Evolutionary conservation across 371 early-diverging fungal genomes (phyloP).

Genomic region (Syncephalastrum racemosum): DNA sequence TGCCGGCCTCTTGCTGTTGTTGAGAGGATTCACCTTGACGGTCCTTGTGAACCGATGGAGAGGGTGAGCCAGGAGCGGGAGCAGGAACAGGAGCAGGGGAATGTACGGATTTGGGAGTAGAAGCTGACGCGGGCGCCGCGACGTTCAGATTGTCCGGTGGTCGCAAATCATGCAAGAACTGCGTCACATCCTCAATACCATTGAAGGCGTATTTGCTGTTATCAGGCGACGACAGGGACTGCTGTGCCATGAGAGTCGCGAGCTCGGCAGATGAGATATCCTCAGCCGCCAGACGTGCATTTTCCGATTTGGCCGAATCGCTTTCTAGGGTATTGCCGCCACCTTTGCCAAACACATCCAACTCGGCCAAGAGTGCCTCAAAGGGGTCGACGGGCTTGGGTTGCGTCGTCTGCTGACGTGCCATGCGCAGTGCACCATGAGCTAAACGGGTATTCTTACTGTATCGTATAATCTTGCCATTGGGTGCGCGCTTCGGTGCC

Average conservation of each 20-base stretch:
- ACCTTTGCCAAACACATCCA: slow-evolving; percentile 7
- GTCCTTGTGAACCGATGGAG: too few species aligned
- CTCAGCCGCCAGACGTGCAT: background rate
- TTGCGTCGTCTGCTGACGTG: slow-evolving; percentile 20
- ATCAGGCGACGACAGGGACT: slow-evolving; percentile 15
- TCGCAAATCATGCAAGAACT: too few species aligned
- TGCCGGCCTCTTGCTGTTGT: background rate
- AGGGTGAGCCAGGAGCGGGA: too few species aligned
- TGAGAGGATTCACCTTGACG: too few species aligned
- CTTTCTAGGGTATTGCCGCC: background rate
- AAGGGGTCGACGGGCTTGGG: slow-evolving; percentile 11
- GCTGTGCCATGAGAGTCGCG: slow-evolving; percentile 10
- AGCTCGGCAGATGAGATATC: slow-evolving; percentile 6
- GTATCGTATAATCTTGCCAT: slow-evolving; percentile 44
- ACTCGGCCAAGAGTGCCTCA: slow-evolving; percentile 13
- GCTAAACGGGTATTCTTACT: slow-evolving; percentile 40
- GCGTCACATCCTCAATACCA: too few species aligned
- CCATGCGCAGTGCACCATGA: slow-evolving; percentile 35
- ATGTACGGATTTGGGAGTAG: too few species aligned
- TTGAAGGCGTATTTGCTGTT: background rate
- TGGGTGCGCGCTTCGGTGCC: slow-evolving; percentile 37
- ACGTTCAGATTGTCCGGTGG: too few species aligned
- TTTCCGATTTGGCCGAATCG: background rate
- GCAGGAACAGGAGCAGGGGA: too few species aligned
- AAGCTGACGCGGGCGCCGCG: too few species aligned